Base-by-base conservation (phyloP, 352 stramenopile genomes). In the Elongisporangium anandrum region DNA sequence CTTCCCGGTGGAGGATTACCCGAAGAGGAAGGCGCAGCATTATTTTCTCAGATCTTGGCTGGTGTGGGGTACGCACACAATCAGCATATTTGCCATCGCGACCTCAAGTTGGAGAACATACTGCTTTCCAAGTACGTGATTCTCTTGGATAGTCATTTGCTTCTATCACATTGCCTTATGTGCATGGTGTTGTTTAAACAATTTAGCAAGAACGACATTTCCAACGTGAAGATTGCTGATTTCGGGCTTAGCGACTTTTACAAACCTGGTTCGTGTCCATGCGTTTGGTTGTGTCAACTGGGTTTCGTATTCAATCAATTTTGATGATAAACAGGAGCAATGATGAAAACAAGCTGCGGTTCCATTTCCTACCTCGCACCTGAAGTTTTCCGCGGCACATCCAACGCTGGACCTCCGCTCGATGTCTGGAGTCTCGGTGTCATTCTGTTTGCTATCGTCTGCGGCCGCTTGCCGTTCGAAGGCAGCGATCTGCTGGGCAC, bases 361-460 rank as follows among this genome's bases (percentile, higher is more conserved):
- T 93, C 85, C 19, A 88, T 96, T 52, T 94, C 82, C 51, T 96
- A 95, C 61, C 63, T 96, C 23, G 86, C 87, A 0, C 87, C 87
- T 2, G 87, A 96, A 62, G 84, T 94, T n/a, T 95, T 92, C 65
- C 75, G 76, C 54, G 83, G 80, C n/a, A 91, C 81, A 52, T 91
- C 81, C 5, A 92, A 91, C 53, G 83, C 80, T 15, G 85, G 86
- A 0, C 88, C 88, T 8, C 91, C 91, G 22, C 76, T 97, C 19
- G 91, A 97, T 71, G 81, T 96, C 15, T 97, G 91, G 91, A 94
- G 85, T 73, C 66, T 95, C 41, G 88, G 88, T 54, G 80, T 96
- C 20, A 95, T 96, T 57, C 60, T 95, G 19, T 96, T 94, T 65
- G 85, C 85, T 13, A 81, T 94, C 49, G 70, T 96, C 26, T 95